Evolutionary conservation across 2,329 filamentous ascomycete species (phyloP).

Genomic region (Zasmidium angulare): DNA sequence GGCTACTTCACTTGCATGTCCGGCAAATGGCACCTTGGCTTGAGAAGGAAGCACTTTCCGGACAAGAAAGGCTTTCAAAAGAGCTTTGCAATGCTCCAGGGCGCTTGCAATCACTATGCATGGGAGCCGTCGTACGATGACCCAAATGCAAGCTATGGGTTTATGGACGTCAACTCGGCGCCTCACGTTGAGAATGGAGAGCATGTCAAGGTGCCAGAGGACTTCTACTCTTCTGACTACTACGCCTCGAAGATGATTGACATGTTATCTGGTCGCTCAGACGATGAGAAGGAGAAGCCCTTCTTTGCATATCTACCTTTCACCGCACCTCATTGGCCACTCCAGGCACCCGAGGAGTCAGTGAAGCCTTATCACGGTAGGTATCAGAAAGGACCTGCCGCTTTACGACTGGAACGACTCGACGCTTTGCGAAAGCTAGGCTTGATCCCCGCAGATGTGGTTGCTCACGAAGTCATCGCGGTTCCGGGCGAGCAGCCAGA

Average conservation of each 20-base stretch:
- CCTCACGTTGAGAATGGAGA: neutral
- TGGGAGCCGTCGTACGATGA: neutral
- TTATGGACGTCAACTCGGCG: neutral
- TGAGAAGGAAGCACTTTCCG: neutral
- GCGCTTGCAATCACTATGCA: neutral
- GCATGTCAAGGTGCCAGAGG: neutral
- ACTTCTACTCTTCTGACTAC: neutral
- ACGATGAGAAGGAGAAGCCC: neutral
- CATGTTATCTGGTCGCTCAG: neutral
- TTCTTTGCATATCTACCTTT: neutral
- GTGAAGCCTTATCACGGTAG: neutral
- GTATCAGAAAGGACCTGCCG: neutral
- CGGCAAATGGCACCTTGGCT: neutral
- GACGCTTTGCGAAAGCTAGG: neutral
- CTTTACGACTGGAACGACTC: neutral
- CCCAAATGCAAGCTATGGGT: neutral
- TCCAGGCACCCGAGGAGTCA: neutral
- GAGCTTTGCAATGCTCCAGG: neutral
- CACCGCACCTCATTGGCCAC: neutral
- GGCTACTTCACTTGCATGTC: neutral
- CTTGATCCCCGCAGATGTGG: neutral
- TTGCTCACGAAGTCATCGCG: neutral
- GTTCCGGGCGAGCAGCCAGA: neutral
- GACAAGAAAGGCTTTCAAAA: slow-evolving; percentile 2
- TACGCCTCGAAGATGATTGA: neutral